Conservation (phyloP, 192 early-diverging fungal species). For the Coemansia sp. region DNA sequence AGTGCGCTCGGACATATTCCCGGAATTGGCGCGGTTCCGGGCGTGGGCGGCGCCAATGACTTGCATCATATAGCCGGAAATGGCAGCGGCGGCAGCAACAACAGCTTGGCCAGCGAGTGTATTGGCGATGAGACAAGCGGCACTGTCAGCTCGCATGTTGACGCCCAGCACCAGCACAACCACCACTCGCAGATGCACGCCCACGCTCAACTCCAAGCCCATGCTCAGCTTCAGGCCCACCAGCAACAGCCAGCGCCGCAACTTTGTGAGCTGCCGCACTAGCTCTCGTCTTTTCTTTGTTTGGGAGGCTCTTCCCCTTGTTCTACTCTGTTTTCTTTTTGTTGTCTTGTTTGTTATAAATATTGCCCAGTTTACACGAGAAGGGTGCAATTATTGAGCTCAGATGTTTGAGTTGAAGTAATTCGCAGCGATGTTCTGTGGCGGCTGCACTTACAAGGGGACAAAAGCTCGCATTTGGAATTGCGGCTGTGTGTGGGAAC, state of each 20-base stretch:
- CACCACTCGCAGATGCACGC: constrained; percentile 29
- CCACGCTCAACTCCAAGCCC: constrained; percentile 32
- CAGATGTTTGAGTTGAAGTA: not conserved
- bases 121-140: constrained; percentile 16
- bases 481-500: constrained; percentile 9
- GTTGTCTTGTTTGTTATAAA: not conserved
- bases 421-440: not conserved
- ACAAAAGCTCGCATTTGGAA: not conserved
- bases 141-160: constrained; percentile 28
- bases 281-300: not conserved
- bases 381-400: not conserved
- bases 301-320: constrained; percentile 8
- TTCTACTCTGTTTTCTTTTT: constrained; percentile 13
- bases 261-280: constrained; percentile 55
- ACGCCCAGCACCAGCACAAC: constrained; percentile 1
- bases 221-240: constrained; percentile 34
- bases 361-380: not conserved
- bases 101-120: constrained; percentile 17
- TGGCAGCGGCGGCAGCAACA: constrained; percentile 17
- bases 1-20: constrained; percentile 30
- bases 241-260: constrained; percentile 46
- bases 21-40: constrained; percentile 24
- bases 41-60: constrained; percentile 7
- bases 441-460: not conserved
- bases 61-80: constrained; percentile 23